phyloP scores from a whole-genome alignment of 2,329 filamentous ascomycete genomes.

The Colletotrichum sp. region DNA sequence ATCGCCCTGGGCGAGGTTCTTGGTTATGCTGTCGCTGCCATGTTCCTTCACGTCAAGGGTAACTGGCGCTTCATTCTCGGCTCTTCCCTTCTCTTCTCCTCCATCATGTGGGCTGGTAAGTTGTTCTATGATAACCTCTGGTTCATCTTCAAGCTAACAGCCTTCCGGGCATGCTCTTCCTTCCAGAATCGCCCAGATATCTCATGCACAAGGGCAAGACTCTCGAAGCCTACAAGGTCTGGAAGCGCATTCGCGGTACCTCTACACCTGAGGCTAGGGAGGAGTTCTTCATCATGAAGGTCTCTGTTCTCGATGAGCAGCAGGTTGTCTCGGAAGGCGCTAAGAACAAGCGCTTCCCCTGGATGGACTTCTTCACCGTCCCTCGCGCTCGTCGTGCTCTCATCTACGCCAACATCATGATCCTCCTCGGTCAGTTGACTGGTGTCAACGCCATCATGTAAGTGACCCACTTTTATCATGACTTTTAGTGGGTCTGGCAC shows the following conservation, averaged over 20 bases:
- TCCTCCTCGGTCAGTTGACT: conserved; percentile 72
- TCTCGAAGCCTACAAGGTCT: conserved; percentile 59
- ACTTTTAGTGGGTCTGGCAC: too few relatives aligned
- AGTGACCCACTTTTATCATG: too few relatives aligned
- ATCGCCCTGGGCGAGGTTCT: conserved; percentile 78
- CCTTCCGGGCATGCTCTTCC: conserved; percentile 64
- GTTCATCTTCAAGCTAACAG: accelerated
- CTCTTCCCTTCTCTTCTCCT: conserved; percentile 70
- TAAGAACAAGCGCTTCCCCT: conserved; percentile 64
- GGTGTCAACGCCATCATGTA: conserved; percentile 73
- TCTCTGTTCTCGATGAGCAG: conserved; percentile 63
- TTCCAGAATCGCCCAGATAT: conserved; percentile 72
- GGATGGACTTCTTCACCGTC: conserved; percentile 77
- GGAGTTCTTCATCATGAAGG: conserved; percentile 76
- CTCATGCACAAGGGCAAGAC: conserved; percentile 68
- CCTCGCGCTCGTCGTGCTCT: conserved; percentile 70
- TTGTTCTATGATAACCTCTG: neutral
- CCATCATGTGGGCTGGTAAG: conserved; percentile 44
- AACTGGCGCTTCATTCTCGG: conserved; percentile 79
- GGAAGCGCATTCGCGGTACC: conserved; percentile 74
- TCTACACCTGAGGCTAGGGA: conserved; percentile 62
- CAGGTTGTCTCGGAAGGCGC: conserved; percentile 54
- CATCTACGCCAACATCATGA: conserved; percentile 73
- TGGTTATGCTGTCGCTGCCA: conserved; percentile 75
- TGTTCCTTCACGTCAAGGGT: conserved; percentile 72